Evolutionary conservation across 2,329 filamentous ascomycete genomes (phyloP), one percentile per base, ranked within the genome.

Genomic region (Hypomyces perniciosus): DNA sequence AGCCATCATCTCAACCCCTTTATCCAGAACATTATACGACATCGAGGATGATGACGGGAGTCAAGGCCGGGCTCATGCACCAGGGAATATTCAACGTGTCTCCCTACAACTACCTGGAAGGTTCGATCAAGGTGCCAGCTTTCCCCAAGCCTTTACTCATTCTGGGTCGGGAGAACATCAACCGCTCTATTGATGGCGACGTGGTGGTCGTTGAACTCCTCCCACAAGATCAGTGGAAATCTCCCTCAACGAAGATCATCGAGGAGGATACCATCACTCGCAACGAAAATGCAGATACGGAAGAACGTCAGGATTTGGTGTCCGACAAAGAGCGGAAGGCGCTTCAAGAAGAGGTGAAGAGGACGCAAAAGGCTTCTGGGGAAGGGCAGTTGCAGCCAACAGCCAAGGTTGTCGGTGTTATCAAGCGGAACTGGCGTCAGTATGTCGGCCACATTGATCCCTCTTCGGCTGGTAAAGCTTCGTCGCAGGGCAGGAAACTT

Each of bases 351-450:
- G 90, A 96, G 65, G 93, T 92, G 30, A 93, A 86, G 72, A 86
- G 84, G 64, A 86, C 85, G 1, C 92, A 97, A 60, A 86, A 83
- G 47, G 85, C 86, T 63, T 82, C 75, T 48, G 79, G 80, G 1
- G 90, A 96, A 68, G 85, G 85, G 41, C 82, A 83, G 45, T 83
- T 89, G 3, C 90, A 96, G 61, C 93, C 93, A 6, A 97, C 93
- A 6, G 93, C 92, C 28, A 88, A 81, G 65, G 88, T 99, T 9
- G 90, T 97, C 6, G 93, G 93, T 44, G 79, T 97, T 27, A 82
- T 96, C 65, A 96, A 95, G 72, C 83, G 93, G 47, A 97, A 97
- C 68, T 99, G 93, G 93, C 81, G 93, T 54, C 95, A 97, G 68
- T 97, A 96, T 61, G 93, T 99, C 55, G 93, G 93, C 2, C 91